Evolutionary conservation across 2,329 filamentous ascomycete species (phyloP), one percentile per base, ranked within the genome.

Genomic region (Fusarium udum): DNA sequence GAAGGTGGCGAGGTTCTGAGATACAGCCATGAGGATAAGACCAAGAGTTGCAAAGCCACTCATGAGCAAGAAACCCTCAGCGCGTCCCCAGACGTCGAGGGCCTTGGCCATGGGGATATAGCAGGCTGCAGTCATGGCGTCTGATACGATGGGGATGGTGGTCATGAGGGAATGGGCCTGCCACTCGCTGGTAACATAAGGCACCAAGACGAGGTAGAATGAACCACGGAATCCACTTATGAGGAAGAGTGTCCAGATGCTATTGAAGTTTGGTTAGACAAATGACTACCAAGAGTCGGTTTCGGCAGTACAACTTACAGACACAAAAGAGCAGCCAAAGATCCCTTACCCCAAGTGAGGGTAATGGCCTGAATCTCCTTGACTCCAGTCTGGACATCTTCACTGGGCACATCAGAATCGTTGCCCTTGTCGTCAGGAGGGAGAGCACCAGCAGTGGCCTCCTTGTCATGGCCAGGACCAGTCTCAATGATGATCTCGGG

Each of bases 51-150:
- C 84, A 31, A 87, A 83, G 31, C 80, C 62, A 3, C 87, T 83
- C 80, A 89, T 88, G 55, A 89, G 73, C 36, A 87, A 81, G 76
- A 90, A 89, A 15, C 89, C 90, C 73, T 90, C 85, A 18, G 89
- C 86, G 42, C 90, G 87, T 55, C 89, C 90, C 84, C 89, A 92
- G 40, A 92, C 82, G 78, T 92, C 88, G 52, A 91, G 84, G 16
- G 91, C 80, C 77, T 92, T 92, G 37, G 90, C 79, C 80, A 91
- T 84, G 4, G 90, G 89, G 8, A 91, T 87, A 75, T 91, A 91
- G 40, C 88, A 84, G 6, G 90, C 88, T 43, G 89, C 90, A 69
- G 84, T 81, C 76, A 91, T 87, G 64, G 87, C 82, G 71, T 82
- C 83, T 8, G 88, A 81, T 2, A 91, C 85, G 45, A 91, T 87